Evolutionary conservation across 169 alveolate genomes (phyloP), one percentile per base, ranked within the genome.

Genomic region (Cryptosporidium viatorum): DNA sequence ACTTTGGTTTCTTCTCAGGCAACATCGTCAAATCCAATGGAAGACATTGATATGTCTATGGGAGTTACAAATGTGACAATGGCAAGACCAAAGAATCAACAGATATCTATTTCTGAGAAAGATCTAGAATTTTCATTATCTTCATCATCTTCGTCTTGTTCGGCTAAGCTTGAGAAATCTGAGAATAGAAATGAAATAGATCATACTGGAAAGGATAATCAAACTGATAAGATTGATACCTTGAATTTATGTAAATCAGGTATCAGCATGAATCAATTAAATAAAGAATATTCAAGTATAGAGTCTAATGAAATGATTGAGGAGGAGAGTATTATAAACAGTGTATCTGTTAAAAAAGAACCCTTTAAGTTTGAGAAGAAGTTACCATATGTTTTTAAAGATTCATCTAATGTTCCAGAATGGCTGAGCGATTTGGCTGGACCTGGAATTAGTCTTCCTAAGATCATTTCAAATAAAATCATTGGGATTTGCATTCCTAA

Each of bases 401-500:
- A 62, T 6, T 60, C 58, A 12, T 14, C 39, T 0, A 80, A 62
- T 41, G 41, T 80, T 58, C 89, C 89, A 9, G 89, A 80, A 43
- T 41, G 89, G 73, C 55, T 80, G 51, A 80, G 48, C 29, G 75
- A 80, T 45, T 43, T 80, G 37, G 75, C 89, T 26, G 89, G 75
- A 3, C 69, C 73, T 45, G 89, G 89, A 43, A 62, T 80, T 43
- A 31, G 50, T n/a, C 43, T 80, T n/a, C 89, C 89, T n/a, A 80
- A 80, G 55, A 23, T 80, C 48, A 31, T 80, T 18, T 65, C 73
- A 41, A 80, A 80, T 65, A 16, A 67, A 18, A 43, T 80, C n/a
- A 39, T 80, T 39, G 65, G 89, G 41, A 39, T 80, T 14, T 80
- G 89, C 21, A 26, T 80, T 33, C 89, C 89, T 33, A 80, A 43